Evolutionary conservation across 106 monocot species (phyloP).

Genomic region (Alisma plantagoaquatica): DNA sequence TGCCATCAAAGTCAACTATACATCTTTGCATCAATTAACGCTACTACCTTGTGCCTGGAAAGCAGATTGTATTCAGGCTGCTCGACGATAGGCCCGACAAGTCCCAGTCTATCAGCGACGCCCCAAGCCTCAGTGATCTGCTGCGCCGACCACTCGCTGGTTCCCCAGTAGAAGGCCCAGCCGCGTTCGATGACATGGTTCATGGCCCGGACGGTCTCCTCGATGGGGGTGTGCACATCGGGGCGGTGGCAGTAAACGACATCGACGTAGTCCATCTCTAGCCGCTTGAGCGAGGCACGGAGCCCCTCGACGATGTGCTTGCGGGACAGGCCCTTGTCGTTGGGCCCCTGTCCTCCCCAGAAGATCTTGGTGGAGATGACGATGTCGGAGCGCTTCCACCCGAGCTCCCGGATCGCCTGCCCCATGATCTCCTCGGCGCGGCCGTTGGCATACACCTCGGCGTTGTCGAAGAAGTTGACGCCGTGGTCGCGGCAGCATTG

Average conservation of each 20-base stretch:
- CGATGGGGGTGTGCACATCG: slow-evolving; percentile 65
- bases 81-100: slow-evolving; percentile 81
- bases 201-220: slow-evolving; percentile 97
- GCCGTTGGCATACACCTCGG: slow-evolving; percentile 94
- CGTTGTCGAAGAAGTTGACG: slow-evolving; percentile 99
- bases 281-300: slow-evolving; percentile 58
- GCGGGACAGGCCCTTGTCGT: slow-evolving; percentile 92
- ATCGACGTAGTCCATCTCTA: slow-evolving; percentile 94
- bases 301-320: slow-evolving; percentile 95
- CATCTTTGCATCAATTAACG: no score
- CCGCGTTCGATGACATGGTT: slow-evolving; percentile 81
- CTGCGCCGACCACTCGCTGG: slow-evolving; percentile 96
- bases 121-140: slow-evolving; percentile 97
- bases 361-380: slow-evolving; percentile 96
- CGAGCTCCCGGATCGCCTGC: slow-evolving; percentile 91
- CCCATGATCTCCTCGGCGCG: slow-evolving; percentile 99
- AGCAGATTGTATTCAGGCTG: slow-evolving; percentile 97
- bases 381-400: slow-evolving; percentile 83
- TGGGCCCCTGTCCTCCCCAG: slow-evolving; percentile 89
- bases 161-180: slow-evolving; percentile 95
- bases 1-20: no score
- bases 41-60: slow-evolving; percentile 90
- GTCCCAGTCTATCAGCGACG: slow-evolving; percentile 53
- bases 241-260: slow-evolving; percentile 86
- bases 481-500: slow-evolving; percentile 89